Base-by-base conservation (phyloP, 129 eudicot genomes). In the Helianthus annuus region DNA sequence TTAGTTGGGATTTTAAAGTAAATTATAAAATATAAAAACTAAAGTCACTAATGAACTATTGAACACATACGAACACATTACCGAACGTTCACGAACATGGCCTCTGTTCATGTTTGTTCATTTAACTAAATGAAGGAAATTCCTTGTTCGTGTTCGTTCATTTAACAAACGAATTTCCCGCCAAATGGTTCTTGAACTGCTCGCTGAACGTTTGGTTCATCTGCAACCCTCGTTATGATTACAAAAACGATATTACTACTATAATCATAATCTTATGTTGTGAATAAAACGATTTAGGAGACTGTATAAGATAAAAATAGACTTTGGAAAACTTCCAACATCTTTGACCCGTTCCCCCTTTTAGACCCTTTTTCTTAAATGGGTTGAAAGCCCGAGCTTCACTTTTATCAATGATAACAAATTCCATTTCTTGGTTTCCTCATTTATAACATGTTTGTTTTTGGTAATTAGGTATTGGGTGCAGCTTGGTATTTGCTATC, bases 401-500 rank as follows among this genome's bases (percentile, higher is more conserved):
- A 38, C n/a, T 74, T 36, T 55, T 66, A 32, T 46, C 4, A 36
- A 64, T n/a, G 22, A 51, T 29, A 16, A 46, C 34, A 44, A 45
- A 10, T 45, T 7, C 29, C 4, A 6, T 22, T 36, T 49, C 55
- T 36, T 1, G 36, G 69, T 59, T 71, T 66, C 52, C 12, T 46
- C 6, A 34, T 22, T 46, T 53, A 51, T 68, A 34, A 51, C 53
- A 44, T 62, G 55, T 11, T 19, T 51, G 0, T 62, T 70, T 0
- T 55, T 72, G 60, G 40, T 65, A 57, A 79, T 48, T 64, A 91
- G 99, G 99, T 95, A 49, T 66, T 95, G 56, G 99, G 99, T 58
- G 99, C 99, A 62, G 86, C 99, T 67, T 95, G 99, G 99, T 95
- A 95, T 77, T 84, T 95, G 76, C 76, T 91, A 60, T 95, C 99